Evolutionary conservation across 192 early-diverging fungal species (phyloP).

Genomic region (Mortierella claussenii): DNA sequence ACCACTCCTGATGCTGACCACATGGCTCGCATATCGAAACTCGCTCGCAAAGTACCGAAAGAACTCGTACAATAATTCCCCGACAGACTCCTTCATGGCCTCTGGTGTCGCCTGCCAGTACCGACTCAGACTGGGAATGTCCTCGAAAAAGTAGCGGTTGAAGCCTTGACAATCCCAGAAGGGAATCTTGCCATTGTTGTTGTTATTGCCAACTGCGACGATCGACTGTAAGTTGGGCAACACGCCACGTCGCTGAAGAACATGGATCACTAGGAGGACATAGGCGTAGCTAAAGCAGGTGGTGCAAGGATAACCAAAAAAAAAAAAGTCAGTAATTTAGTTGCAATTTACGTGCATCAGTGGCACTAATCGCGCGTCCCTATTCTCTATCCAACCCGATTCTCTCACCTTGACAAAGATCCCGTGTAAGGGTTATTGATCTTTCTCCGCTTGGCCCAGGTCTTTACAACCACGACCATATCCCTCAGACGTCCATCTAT

Average conservation of each 20-base stretch:
- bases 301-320: too few relatives aligned
- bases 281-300: too few relatives aligned
- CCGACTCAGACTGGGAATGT: constrained; percentile 15
- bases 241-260: constrained; percentile 39
- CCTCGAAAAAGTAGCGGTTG: constrained; percentile 52
- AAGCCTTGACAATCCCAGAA: constrained; percentile 48
- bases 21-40: constrained; percentile 37
- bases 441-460: constrained; percentile 49
- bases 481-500: constrained; percentile 47
- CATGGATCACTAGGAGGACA: constrained; percentile 43
- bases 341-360: too few relatives aligned
- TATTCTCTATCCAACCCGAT: too few relatives aligned
- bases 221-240: constrained; percentile 54
- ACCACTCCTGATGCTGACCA: constrained; percentile 41
- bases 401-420: constrained; percentile 42
- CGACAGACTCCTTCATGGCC: constrained; percentile 24
- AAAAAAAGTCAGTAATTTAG: too few relatives aligned
- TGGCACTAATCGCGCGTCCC: too few relatives aligned
- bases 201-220: too few relatives aligned
- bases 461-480: constrained; percentile 52
- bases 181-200: constrained; percentile 34
- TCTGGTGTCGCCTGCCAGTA: constrained; percentile 49
- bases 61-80: constrained; percentile 44
- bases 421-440: constrained; percentile 54
- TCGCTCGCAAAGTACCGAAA: constrained; percentile 49